Evolutionary conservation across 2,329 filamentous ascomycete genomes (phyloP).

Genomic region (Microdochium trichocladiopsis): DNA sequence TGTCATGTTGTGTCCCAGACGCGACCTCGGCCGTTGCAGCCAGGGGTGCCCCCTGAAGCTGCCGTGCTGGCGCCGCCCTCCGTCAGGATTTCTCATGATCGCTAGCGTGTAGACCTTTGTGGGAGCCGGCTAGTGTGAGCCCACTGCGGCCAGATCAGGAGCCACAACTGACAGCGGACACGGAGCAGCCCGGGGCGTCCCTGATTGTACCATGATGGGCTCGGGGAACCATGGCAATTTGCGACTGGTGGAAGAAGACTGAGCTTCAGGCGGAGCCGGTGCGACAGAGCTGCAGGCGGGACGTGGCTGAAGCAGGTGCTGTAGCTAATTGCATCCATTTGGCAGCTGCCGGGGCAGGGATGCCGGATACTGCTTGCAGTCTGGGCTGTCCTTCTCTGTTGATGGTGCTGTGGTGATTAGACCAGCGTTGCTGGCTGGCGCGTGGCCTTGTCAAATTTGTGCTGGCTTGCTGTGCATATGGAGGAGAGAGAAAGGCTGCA

Average conservation of each 20-base stretch:
- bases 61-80: neutral
- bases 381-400: no score
- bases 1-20: slow-evolving; percentile 3
- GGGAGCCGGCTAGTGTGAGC: neutral
- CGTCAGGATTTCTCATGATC: no score
- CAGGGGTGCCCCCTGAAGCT: neutral
- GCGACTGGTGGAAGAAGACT: neutral
- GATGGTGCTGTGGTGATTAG: no score
- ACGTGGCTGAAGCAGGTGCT: neutral
- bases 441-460: no score
- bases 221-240: neutral
- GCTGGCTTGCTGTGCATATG: no score
- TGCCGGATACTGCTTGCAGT: no score
- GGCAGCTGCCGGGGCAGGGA: no score
- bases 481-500: no score
- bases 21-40: neutral
- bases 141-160: no score
- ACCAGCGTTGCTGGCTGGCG: no score
- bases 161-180: neutral
- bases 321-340: no score
- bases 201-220: neutral
- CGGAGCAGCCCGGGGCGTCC: neutral
- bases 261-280: neutral
- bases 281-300: neutral
- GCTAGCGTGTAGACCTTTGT: no score